Base-by-base conservation (phyloP, 805 yeast species). In the Tetrapisispora nanseiensis region DNA sequence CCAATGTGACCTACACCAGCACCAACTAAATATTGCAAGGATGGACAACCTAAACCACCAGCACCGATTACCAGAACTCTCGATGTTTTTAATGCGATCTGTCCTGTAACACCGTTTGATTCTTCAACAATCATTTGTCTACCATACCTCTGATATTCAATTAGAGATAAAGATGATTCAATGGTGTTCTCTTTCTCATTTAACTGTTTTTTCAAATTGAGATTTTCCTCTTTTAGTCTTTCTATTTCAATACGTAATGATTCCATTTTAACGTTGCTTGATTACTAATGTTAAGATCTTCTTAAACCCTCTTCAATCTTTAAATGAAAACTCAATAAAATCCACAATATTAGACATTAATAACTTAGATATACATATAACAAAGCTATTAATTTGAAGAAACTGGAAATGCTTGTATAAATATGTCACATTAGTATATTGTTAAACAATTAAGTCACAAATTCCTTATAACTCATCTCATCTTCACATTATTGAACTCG, bases 31-130 rank as follows among this genome's bases (percentile, higher is more conserved):
- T 92, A 92, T 33, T 84, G 69, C 38, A 90, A 61, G 0, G 94
- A 94, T 0, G 98, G 97, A 51, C 94, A 82, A 0, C 98, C 97
- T 6, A 92, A 68, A 0, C 99, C 99, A 10, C 98, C 99, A 1
- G 97, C 97, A 1, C 99, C 98, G 7, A 92, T 71, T 0, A 92
- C 89, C 21, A 90, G 61, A 0, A 89, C 74, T 40, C 68, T 74
- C 2, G 90, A 45, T 0, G 60, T 50, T 48, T 78, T 80, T 37
- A 92, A 61, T 33, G 63, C 66, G 7, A 72, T 40, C 58, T 92
- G 99, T 1, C 59, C 56, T 6, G 45, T 45, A 4, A 63, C 50
- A 5, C 62, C 62, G 20, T 87, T 86, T 39, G 87, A 68, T 44
- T 76, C 82, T 3, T 95, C 92, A 2, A 92, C 96, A 21, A 89